Percentiles rank a stretch among this genome's conserved stretches.
Evolutionary conservation across 2,329 filamentous ascomycete species (phyloP).

Genomic region (Pleomassaria siparia): DNA sequence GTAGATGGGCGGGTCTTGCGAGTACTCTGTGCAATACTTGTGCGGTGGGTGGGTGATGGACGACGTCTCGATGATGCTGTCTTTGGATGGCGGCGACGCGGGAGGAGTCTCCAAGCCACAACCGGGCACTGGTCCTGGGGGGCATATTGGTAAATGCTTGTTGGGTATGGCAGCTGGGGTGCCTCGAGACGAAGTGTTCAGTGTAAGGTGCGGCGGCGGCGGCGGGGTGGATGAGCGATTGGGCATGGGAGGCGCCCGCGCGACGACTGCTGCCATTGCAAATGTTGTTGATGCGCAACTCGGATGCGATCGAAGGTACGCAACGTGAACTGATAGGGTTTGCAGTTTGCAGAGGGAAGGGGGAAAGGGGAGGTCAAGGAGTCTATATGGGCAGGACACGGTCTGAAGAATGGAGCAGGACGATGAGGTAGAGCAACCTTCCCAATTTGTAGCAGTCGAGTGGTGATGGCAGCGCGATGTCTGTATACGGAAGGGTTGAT

Average conservation of each 20-base stretch:
- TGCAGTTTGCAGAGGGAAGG: no score
- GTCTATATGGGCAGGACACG: not conserved
- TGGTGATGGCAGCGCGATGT: constrained; percentile 4
- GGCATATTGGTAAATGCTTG: constrained; percentile 86
- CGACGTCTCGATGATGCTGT: constrained; percentile 57
- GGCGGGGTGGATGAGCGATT: constrained; percentile 49
- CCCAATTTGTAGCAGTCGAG: constrained; percentile 15
- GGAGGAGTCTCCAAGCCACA: constrained; percentile 52
- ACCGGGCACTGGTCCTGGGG: constrained; percentile 68
- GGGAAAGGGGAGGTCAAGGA: not conserved
- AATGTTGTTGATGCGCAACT: constrained; percentile 4
- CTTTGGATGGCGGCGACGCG: constrained; percentile 62
- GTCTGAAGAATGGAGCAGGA: not conserved
- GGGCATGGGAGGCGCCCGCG: constrained; percentile 40
- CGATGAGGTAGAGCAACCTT: constrained; percentile 9
- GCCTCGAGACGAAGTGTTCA: constrained; percentile 59
- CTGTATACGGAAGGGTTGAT: constrained; percentile 6
- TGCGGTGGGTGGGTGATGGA: constrained; percentile 78
- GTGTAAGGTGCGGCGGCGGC: constrained; percentile 56
- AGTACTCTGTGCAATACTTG: constrained; percentile 58
- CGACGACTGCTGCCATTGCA: constrained; percentile 48
- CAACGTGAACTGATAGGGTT: constrained; percentile 18
- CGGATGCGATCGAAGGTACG: constrained; percentile 27
- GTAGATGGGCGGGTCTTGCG: constrained; percentile 63
- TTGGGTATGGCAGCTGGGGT: constrained; percentile 71